Conservation (phyloP, 2,329 filamentous ascomycete genomes). For the Capronia americana region DNA sequence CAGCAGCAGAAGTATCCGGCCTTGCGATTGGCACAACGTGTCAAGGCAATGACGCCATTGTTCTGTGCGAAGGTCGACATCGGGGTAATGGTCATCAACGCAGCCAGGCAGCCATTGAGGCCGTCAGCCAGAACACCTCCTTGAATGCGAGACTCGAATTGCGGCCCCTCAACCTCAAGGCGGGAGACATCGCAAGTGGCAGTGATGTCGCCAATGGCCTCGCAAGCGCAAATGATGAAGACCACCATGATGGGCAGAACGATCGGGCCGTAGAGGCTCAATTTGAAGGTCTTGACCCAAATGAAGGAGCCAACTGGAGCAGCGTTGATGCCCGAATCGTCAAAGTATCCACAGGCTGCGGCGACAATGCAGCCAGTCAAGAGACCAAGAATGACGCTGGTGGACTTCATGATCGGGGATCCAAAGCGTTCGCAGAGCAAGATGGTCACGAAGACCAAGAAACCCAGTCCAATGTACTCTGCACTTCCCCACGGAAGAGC, state of each 20-base stretch:
- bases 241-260: conserved; percentile 66
- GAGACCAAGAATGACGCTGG: conserved; percentile 68
- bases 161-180: conserved; percentile 67
- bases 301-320: conserved; percentile 71
- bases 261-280: conserved; percentile 69
- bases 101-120: conserved; percentile 67
- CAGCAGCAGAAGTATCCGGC: conserved; percentile 69
- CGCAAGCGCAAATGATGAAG: conserved; percentile 70
- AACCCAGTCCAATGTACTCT: conserved; percentile 71
- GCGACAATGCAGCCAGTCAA: conserved; percentile 72
- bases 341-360: conserved; percentile 70
- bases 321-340: conserved; percentile 62
- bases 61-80: conserved; percentile 74
- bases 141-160: conserved; percentile 73
- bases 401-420: conserved; percentile 72
- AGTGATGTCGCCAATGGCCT: conserved; percentile 71
- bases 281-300: conserved; percentile 73
- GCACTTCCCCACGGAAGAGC: conserved; percentile 68
- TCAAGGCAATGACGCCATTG: conserved; percentile 72
- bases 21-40: conserved; percentile 70
- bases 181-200: conserved; percentile 71
- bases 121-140: conserved; percentile 72
- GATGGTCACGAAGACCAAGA: conserved; percentile 71
- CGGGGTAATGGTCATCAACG: conserved; percentile 70
- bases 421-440: conserved; percentile 73